Evolutionary conservation across 345 rosid genomes (phyloP).

Genomic region (Eucalyptus virginea): DNA sequence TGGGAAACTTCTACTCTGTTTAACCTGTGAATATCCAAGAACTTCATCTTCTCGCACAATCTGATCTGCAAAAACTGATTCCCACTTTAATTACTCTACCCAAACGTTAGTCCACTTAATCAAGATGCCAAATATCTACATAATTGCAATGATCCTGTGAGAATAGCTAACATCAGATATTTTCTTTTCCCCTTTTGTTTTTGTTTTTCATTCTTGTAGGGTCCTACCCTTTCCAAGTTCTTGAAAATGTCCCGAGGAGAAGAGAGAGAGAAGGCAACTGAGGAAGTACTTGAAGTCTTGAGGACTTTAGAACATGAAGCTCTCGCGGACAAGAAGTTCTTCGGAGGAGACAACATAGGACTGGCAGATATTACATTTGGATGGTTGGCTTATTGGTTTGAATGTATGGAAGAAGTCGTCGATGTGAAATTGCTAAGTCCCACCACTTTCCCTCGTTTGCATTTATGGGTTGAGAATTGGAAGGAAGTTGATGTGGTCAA

Average conservation of each 20-base stretch:
- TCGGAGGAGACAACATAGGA: not conserved
- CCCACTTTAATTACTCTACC: not conserved
- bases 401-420: not conserved
- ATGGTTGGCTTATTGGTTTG: not conserved
- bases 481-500: not conserved
- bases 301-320: not conserved
- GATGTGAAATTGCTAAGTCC: not conserved
- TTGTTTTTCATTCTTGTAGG: not conserved
- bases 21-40: not conserved
- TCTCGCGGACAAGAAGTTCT: slow-evolving; percentile 6
- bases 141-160: not conserved
- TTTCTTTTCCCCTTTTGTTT: not conserved
- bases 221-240: not conserved
- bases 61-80: not conserved
- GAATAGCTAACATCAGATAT: not conserved
- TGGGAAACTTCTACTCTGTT: not conserved
- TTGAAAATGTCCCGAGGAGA: not conserved
- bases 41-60: not conserved
- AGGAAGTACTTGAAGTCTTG: not conserved
- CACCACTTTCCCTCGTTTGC: not conserved
- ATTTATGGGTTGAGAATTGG: not conserved
- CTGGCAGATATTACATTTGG: slow-evolving; percentile 1
- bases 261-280: slow-evolving; percentile 1
- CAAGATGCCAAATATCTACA: not conserved
- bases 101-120: not conserved